Percentiles rank a stretch among this genome's conserved stretches.
Conservation (phyloP, 805 yeast genomes). For the Teunomyces barrocoloradensis region DNA sequence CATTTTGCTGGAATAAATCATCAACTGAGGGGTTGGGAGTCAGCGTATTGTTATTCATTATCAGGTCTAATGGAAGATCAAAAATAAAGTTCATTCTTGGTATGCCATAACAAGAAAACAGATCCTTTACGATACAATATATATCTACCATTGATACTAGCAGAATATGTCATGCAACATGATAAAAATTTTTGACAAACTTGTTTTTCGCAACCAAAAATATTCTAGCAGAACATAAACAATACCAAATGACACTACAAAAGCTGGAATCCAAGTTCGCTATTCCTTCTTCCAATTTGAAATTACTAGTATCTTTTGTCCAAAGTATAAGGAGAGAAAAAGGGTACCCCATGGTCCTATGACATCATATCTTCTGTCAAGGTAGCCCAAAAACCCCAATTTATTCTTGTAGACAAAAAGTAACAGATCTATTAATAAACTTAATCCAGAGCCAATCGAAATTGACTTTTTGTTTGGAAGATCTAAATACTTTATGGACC, state of each 20-base stretch:
- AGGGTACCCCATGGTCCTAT: too few species aligned
- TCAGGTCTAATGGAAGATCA: neutral
- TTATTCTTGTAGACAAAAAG: too few species aligned
- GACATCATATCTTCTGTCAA: too few species aligned
- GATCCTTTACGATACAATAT: neutral
- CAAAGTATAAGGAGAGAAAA: too few species aligned
- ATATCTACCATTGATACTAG: neutral
- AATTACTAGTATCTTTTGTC: too few species aligned
- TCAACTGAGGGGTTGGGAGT: neutral
- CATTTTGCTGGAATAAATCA: neutral
- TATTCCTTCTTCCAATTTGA: neutral
- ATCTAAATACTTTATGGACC: too few species aligned
- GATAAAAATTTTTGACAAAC: neutral
- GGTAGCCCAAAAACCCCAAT: too few species aligned
- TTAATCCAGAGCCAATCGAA: too few species aligned
- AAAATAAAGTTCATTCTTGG: neutral
- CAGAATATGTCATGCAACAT: neutral
- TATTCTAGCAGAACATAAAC: neutral
- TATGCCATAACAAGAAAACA: neutral
- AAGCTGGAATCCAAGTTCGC: neutral
- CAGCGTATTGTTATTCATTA: neutral
- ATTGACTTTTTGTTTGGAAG: too few species aligned
- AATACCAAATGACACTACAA: neutral
- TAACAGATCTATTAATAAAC: too few species aligned
- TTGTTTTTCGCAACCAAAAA: slow-evolving; percentile 2